Evolutionary conservation across 352 stramenopile species (phyloP), one percentile per base, ranked within the genome.

Genomic region (Globisporangium nagaii): DNA sequence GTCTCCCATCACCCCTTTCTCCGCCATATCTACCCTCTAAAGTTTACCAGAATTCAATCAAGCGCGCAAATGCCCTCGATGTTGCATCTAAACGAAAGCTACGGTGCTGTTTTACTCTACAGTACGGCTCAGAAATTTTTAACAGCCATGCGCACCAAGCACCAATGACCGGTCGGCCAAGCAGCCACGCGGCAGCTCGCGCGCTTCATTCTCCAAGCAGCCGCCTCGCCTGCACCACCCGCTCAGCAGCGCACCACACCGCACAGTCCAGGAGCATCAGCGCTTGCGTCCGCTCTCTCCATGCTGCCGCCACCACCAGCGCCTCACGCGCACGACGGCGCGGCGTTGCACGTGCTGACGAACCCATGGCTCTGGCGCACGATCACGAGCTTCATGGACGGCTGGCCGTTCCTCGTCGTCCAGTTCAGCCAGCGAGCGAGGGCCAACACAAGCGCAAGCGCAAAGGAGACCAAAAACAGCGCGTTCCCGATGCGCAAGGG

Each of bases 401-500:
- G 46, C 5, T 53, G 46, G 46, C 46, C 46, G 30, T 40, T 28
- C 15, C 9, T 43, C 31, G 32, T 53, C 22, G 32, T 43, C 9
- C 30, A 53, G 10, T 53, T 53, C 12, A 25, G 19, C 13, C 19
- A 43, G 4, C 36, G 24, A 43, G 36, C 36, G n/a, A n/a, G n/a
- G n/a, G n/a, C n/a, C n/a, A n/a, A n/a, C 5, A 32, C 10, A 27
- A 30, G 25, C 24, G 25, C 13, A 19, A 47, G 32, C 13, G 12
- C 13, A 30, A 12, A 32, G 24, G 4, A 6, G 24, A 20, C 28
- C 24, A 53, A 40, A 22, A 45, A n/a, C 24, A 19, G 7, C 9
- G 31, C 17, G 10, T 57, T 49, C 37, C 50, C 31, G 22, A 59
- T 51, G 52, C 42, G 34, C n/a, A 12, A 15, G 13, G 52, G 52